These are phyloP conservation scores for Anacardium occidentale DNA, from an alignment of 345 rosid species.

Conservation along the genomic window DNA sequence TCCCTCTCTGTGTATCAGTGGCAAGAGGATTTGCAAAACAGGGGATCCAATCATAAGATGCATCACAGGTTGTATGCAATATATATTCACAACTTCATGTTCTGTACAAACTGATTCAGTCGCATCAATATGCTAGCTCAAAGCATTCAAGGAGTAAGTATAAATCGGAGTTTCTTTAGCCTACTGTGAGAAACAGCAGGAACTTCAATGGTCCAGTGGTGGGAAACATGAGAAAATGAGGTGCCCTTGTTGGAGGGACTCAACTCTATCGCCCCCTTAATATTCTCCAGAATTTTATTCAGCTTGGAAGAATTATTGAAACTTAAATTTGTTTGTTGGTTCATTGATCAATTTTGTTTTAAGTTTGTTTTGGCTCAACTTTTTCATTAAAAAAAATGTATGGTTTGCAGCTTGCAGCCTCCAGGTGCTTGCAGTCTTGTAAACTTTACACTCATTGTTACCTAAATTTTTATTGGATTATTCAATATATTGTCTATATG, in stretches of 20 bases:
- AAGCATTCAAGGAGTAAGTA: slow-evolving; percentile 5
- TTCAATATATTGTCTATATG: no score
- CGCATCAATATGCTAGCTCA: slow-evolving; percentile 19
- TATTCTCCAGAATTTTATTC: slow-evolving; percentile 3
- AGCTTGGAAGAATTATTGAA: slow-evolving; percentile 4
- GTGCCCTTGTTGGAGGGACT: not conserved
- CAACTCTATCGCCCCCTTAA: not conserved
- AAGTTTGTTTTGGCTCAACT: not conserved
- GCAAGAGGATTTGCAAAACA: slow-evolving; percentile 33
- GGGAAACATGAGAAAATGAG: not conserved
- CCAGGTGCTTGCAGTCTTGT: not conserved
- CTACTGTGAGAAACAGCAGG: not conserved
- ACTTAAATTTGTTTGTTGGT: not conserved
- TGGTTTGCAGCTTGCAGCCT: not conserved
- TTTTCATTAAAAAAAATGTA: not conserved
- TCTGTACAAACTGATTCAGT: slow-evolving; percentile 25
- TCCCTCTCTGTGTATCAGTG: slow-evolving; percentile 31
- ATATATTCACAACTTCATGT: not conserved
- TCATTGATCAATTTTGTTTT: slow-evolving; percentile 18
- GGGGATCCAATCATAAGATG: slow-evolving; percentile 21
- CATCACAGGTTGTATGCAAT: not conserved
- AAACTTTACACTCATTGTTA: not conserved
- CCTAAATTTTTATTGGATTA: no score
- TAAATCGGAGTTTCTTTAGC: not conserved
- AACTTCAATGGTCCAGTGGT: not conserved